These are phyloP conservation scores for Diaporthe longicolla DNA, from an alignment of 2,329 filamentous ascomycete genomes.

Conservation along the genomic window DNA sequence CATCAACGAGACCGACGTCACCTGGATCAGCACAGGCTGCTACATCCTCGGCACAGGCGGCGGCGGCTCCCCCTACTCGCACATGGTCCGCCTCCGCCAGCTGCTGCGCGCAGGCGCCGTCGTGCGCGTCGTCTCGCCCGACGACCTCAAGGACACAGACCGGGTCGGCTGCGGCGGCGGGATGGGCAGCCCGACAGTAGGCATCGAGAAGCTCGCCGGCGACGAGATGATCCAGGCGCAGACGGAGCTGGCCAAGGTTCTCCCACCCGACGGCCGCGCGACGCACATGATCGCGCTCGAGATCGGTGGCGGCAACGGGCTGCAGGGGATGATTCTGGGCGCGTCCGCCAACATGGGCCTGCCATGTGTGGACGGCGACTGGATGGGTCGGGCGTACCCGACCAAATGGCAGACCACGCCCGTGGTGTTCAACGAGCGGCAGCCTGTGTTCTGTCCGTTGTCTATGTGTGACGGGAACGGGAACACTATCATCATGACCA, in stretches of 20 bases:
- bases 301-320: conserved; percentile 77
- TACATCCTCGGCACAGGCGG: conserved; percentile 74
- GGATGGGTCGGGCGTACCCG: conserved; percentile 66
- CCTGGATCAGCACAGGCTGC: conserved; percentile 70
- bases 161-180: conserved; percentile 69
- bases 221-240: conserved; percentile 69
- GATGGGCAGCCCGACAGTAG: conserved; percentile 72
- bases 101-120: conserved; percentile 65
- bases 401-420: conserved; percentile 70
- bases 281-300: conserved; percentile 74
- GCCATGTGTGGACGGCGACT: conserved; percentile 65
- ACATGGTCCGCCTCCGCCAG: conserved; percentile 65
- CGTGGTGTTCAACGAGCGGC: conserved; percentile 64
- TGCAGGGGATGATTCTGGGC: conserved; percentile 70
- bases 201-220: conserved; percentile 71
- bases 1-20: conserved; percentile 69
- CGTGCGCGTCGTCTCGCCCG: conserved; percentile 65
- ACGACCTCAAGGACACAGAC: conserved; percentile 64
- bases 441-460: conserved; percentile 60
- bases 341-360: conserved; percentile 66
- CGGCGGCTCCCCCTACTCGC: conserved; percentile 68
- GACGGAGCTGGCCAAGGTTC: conserved; percentile 66
- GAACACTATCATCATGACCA: conserved; percentile 64
- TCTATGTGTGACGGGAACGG: conserved; percentile 67
- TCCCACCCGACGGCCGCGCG: conserved; percentile 54